Evolutionary conservation across 495 filamentous ascomycete species (phyloP).

Genomic region (Hypoxylon lenormandii): DNA sequence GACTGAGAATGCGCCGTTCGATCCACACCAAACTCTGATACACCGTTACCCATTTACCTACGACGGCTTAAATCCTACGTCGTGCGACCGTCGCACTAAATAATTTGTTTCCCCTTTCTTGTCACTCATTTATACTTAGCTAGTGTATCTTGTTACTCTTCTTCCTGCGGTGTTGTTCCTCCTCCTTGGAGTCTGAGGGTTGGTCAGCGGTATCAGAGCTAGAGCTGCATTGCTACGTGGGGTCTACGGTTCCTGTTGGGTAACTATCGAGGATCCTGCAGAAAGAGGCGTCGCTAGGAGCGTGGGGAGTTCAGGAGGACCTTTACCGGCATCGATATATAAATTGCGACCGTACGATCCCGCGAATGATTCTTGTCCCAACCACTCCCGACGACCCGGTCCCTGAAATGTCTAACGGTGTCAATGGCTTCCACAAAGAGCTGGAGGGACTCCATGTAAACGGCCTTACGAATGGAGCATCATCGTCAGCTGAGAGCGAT

Average conservation of each 20-base stretch:
- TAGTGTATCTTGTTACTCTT: not conserved
- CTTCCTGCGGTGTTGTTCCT: slow-evolving; percentile 5
- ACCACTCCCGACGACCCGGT: slow-evolving; percentile 34
- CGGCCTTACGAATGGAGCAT: slow-evolving; percentile 35
- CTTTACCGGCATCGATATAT: slow-evolving; percentile 2
- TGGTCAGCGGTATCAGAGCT: slow-evolving; percentile 6
- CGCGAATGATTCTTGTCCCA: slow-evolving; percentile 36
- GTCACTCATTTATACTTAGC: not conserved
- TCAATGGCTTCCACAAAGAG: slow-evolving; percentile 47
- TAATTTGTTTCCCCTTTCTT: not conserved
- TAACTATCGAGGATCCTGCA: slow-evolving; percentile 1
- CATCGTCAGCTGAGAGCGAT: slow-evolving; percentile 39
- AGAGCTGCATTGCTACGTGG: slow-evolving; percentile 17
- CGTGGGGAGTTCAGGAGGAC: slow-evolving; percentile 5
- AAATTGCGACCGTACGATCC: slow-evolving; percentile 9
- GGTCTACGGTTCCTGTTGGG: slow-evolving; percentile 3
- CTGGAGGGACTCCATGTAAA: slow-evolving; percentile 43
- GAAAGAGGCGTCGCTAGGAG: slow-evolving; percentile 5
- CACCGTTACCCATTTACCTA: not conserved
- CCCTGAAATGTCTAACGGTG: slow-evolving; percentile 51
- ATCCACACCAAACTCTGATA: not conserved
- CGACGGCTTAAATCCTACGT: slow-evolving; percentile 8
- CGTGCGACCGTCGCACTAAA: not conserved
- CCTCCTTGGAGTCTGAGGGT: not conserved
- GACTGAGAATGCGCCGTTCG: not conserved